These are phyloP conservation scores for Albophoma yamanashiensis DNA, from an alignment of 2,329 filamentous ascomycete species.

Conservation along the genomic window DNA sequence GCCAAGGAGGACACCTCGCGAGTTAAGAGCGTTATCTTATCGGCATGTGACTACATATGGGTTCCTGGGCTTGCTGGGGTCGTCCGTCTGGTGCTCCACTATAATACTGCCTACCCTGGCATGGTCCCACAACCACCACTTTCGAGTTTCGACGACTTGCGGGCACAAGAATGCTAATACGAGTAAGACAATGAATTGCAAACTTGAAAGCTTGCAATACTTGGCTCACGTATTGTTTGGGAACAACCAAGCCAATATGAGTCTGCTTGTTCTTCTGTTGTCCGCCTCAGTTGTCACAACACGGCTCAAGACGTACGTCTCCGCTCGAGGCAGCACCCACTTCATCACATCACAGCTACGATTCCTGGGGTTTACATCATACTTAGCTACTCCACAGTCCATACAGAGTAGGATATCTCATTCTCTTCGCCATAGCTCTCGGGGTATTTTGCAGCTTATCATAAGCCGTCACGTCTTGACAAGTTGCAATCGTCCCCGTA, in stretches of 20 bases:
- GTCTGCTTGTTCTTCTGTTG: neutral
- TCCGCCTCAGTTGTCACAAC: neutral
- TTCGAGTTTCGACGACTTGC: neutral
- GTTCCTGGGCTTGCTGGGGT: slow-evolving; percentile 1
- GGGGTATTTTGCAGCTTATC: neutral
- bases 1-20: slow-evolving; percentile 18
- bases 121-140: neutral
- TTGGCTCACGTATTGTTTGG: neutral
- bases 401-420: neutral
- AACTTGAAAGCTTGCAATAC: neutral
- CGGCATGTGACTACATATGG: slow-evolving; percentile 22
- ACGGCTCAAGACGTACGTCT: neutral
- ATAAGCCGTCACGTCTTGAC: neutral
- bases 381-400: neutral
- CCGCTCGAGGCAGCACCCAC: neutral
- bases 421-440: neutral
- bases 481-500: neutral
- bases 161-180: neutral
- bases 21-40: slow-evolving; percentile 23
- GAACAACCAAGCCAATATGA: neutral
- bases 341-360: neutral
- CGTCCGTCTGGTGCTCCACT: neutral
- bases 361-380: neutral
- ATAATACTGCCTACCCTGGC: too few relatives aligned
- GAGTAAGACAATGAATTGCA: neutral